These are phyloP conservation scores for Exophiala phaeomuriformis DNA, from an alignment of 2,329 filamentous ascomycete genomes.

Conservation along the genomic window DNA sequence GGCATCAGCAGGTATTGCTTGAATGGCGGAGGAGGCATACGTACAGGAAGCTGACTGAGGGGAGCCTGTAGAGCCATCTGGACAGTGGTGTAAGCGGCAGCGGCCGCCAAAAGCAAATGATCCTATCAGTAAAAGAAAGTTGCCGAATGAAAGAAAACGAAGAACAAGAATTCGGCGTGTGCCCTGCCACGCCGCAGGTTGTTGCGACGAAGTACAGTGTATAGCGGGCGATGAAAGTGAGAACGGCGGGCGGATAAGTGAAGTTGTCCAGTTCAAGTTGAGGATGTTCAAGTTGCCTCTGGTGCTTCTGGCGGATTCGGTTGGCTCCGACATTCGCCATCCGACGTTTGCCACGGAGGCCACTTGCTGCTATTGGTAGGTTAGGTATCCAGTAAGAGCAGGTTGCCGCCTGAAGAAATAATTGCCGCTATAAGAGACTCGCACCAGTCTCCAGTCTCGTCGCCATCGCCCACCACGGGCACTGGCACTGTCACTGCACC, in stretches of 20 bases:
- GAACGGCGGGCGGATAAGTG: not conserved
- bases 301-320: too few relatives aligned
- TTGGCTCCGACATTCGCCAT: too few relatives aligned
- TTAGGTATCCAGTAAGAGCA: too few relatives aligned
- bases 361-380: too few relatives aligned
- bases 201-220: not conserved
- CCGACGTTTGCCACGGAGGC: too few relatives aligned
- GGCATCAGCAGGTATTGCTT: constrained; percentile 8
- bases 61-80: constrained; percentile 23
- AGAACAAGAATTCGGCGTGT: not conserved
- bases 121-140: not conserved
- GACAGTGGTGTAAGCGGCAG: constrained; percentile 9
- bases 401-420: too few relatives aligned
- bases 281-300: too few relatives aligned
- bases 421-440: too few relatives aligned
- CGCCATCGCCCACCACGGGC: too few relatives aligned
- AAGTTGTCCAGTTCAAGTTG: too few relatives aligned
- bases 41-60: constrained; percentile 19
- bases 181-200: not conserved
- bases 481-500: too few relatives aligned
- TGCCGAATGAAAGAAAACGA: not conserved
- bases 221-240: not conserved
- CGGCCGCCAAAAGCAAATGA: constrained; percentile 1
- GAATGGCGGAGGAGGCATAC: not conserved
- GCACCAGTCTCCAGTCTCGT: too few relatives aligned